Base-by-base conservation (phyloP, 139 green algal species). In the Micromonas commoda region DNA sequence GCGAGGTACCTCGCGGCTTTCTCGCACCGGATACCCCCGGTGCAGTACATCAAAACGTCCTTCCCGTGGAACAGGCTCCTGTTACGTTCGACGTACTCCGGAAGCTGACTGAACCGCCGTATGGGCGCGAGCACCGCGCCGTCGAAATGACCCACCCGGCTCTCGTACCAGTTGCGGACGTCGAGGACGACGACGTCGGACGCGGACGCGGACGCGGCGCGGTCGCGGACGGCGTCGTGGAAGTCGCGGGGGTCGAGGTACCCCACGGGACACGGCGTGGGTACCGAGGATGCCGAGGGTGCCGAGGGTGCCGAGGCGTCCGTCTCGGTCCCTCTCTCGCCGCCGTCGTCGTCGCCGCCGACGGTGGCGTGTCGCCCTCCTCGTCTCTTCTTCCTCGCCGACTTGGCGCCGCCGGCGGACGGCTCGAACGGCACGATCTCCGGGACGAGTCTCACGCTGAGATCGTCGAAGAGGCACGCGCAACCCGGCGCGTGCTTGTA, bases 11-110 rank as follows among this genome's bases (percentile, higher is more conserved):
- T 57, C 13, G 71, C 33, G 0, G 70, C 78, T 26, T 71, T 77
- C 53, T 82, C 78, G 78, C 78, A 82, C 1, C 78, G 78, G 13
- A 82, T 77, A 6, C 78, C 78, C 1, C 78, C 78, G 23, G 78
- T 82, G 67, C 78, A 82, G 73, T 77, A 82, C 57, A 78, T 74
- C 3, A 75, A 51, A 3, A 82, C 70, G 29, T 79, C 32, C 39
- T 78, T 78, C 1, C 71, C 71, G 28, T 32, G n/a, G 28, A 70
- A 9, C 6, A 39, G 28, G 9, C 6, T 28, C n/a, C n/a, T n/a
- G n/a, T n/a, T n/a, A n/a, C n/a, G n/a, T 6, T 35, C 63, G 33
- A 78, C 24, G 51, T 71, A 53, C 31, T 78, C 54, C 51, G 51
- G 26, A n/a, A 68, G 31, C 53, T 80, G 72, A 16, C 21, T 32